Conservation (phyloP, 2,329 filamentous ascomycete genomes). For the Neofusicoccum sp. region DNA sequence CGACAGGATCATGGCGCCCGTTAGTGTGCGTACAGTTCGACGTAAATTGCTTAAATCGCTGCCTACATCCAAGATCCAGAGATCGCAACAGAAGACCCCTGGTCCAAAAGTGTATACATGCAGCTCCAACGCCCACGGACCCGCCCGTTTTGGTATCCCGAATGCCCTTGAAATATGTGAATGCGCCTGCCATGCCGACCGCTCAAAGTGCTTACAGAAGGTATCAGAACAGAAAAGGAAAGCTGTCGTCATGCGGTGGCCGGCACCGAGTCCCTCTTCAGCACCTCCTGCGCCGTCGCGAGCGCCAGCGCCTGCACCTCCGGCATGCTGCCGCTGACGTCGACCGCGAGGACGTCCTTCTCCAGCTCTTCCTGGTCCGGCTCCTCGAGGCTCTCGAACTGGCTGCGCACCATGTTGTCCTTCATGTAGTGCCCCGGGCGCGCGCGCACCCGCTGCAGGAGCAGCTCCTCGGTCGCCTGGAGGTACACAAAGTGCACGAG, state of each 20-base stretch:
- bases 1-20: background rate
- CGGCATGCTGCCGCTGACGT: slow-evolving; percentile 45
- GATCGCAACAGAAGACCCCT: background rate
- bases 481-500: slow-evolving; percentile 89
- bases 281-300: slow-evolving; percentile 41
- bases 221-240: background rate
- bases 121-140: slow-evolving; percentile 4
- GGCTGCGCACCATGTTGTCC: slow-evolving; percentile 89
- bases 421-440: slow-evolving; percentile 94
- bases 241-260: slow-evolving; percentile 8
- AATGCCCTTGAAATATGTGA: slow-evolving; percentile 1
- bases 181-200: slow-evolving; percentile 14
- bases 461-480: slow-evolving; percentile 71
- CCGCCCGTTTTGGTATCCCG: slow-evolving; percentile 14
- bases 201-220: background rate
- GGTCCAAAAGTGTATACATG: background rate
- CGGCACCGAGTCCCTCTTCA: slow-evolving; percentile 26
- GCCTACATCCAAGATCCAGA: background rate
- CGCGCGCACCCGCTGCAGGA: slow-evolving; percentile 73
- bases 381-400: slow-evolving; percentile 85
- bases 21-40: background rate
- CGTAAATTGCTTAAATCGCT: slow-evolving; percentile 6
- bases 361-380: slow-evolving; percentile 68
- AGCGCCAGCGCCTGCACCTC: slow-evolving; percentile 46
- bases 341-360: slow-evolving; percentile 49